Percentiles rank a stretch among this genome's conserved stretches.
Conservation (phyloP, 2,329 filamentous ascomycete genomes). For the Aspergillus fischeri region DNA sequence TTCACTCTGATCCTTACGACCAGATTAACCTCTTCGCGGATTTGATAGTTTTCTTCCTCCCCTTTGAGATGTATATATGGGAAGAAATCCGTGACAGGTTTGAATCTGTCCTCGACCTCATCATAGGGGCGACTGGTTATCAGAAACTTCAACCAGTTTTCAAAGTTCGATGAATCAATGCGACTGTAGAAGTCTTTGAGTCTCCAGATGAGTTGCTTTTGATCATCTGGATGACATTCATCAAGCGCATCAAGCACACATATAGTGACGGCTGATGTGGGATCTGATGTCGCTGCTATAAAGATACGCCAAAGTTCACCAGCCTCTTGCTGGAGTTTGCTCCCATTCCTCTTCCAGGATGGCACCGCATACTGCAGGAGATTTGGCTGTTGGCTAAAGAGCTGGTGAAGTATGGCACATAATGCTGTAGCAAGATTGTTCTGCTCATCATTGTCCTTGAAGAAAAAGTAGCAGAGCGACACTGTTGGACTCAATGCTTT, state of each 20-base stretch:
- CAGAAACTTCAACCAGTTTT: conserved; percentile 13
- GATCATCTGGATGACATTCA: conserved; percentile 5
- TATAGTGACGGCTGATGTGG: conserved; percentile 3
- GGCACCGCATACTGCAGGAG: conserved; percentile 21
- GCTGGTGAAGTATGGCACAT: conserved; percentile 36
- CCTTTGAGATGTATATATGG: conserved; percentile 10
- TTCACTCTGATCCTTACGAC: conserved; percentile 9
- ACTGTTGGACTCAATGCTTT: conserved; percentile 1
- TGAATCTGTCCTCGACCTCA: conserved; percentile 7
- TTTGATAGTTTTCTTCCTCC: conserved; percentile 12
- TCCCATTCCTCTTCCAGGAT: conserved; percentile 16
- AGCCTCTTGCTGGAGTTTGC: conserved; percentile 11
- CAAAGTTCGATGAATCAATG: neutral
- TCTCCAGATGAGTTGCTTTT: conserved; percentile 1
- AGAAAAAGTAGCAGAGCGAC: conserved; percentile 38
- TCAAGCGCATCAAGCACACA: conserved; percentile 18
- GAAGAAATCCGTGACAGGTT: neutral
- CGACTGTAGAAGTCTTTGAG: conserved; percentile 3
- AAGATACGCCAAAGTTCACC: conserved; percentile 15
- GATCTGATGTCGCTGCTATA: conserved; percentile 1
- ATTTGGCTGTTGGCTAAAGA: conserved; percentile 25
- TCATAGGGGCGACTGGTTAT: conserved; percentile 18
- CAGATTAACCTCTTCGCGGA: conserved; percentile 11
- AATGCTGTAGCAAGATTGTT: conserved; percentile 26
- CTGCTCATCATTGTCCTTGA: conserved; percentile 36